Base-by-base conservation (phyloP, 495 filamentous ascomycete species). In the Immersiella caudata region DNA sequence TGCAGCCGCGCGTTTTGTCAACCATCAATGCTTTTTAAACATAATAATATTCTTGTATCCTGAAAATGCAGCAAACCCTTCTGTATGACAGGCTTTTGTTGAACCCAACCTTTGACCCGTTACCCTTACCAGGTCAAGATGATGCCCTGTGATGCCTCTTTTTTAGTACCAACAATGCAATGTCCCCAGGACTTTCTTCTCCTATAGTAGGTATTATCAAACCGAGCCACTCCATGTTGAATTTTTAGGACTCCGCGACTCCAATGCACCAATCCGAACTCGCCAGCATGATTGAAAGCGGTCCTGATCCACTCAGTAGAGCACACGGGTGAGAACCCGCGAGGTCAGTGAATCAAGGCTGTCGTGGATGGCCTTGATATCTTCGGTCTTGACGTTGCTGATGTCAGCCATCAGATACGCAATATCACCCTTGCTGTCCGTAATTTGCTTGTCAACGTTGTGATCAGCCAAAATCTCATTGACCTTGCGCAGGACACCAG, bases 321-420 rank as follows among this genome's bases (percentile, higher is more conserved):
- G 79, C 58, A 98, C 85, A 62, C 94, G 87, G 27, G 93, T 96
- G 82, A 93, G 83, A 62, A 98, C 95, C 66, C 92, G 89, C 76
- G 91, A 93, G 77, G 83, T 87, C 69, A 97, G 81, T 64, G 82
- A 85, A 74, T 98, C 94, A 52, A 99, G 83, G 72, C 83, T 89
- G 74, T 93, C 89, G 67, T 89, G 92, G 46, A 99, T 83, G 63
- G 91, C 89, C 80, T 92, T 93, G 77, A 98, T 94, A 67, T 95
- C 90, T 24, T 82, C 82, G 14, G 84, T 79, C 72, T 91, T 88
- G 71, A 97, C 93, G 63, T 91, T 83, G 80, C 91, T 96, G 68
- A 99, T 91, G 81, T 99, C 96, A 22, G 96, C 95, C 95, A 99
- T 97, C 67, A 98, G 82, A 76, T 98, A 99, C 24, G 96, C 96